Base-by-base conservation (phyloP, 192 early-diverging fungal genomes). In the Gryganskiella cystojenkinii region DNA sequence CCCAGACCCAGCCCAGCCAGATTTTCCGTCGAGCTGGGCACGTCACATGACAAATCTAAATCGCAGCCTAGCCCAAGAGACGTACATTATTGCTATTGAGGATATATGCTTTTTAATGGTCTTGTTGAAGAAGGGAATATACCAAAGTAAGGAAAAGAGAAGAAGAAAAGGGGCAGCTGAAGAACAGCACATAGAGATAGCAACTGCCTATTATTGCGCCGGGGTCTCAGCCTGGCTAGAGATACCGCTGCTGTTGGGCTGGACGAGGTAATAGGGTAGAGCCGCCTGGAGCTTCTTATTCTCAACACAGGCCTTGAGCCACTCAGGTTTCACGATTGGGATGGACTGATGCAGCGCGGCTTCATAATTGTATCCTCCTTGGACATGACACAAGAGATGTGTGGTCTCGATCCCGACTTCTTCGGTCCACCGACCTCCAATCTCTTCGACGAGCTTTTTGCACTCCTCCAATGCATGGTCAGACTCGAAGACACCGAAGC, bases 291-390 rank as follows among this genome's bases (percentile, higher is more conserved):
- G 87, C 78, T 95, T 96, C 61, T 91, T 90, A 61, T 94, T 91
- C 56, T 87, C 85, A 64, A 96, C 93, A 80, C 96, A 98, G 17
- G 93, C 93, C 40, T 95, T 88, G 59, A 99, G 82, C 92, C 97
- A 99, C 75, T 97, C 95, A 20, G 96, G 95, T 49, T 90, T 95
- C 34, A 98, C 97, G 69, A 97, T 87, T 19, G 98, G 98, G 72
- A 99, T 97, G 66, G 95, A 97, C 81, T 89, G 87, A 54, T 92
- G 91, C 73, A 93, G 67, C 0, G 98, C 97, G 8, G 88, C 87
- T 54, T 96, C 94, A 80, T 94, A 99, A 56, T 93, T 94, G 25
- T 92, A 80, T 40, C 96, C 96, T 8, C 91, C 88, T 42, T 92
- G 91, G 59, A 91, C 83, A 34, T 94, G 90, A 66, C 94, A 94